phyloP scores from a whole-genome alignment of 495 filamentous ascomycete genomes.

The Astrothelium macrocarpum region DNA sequence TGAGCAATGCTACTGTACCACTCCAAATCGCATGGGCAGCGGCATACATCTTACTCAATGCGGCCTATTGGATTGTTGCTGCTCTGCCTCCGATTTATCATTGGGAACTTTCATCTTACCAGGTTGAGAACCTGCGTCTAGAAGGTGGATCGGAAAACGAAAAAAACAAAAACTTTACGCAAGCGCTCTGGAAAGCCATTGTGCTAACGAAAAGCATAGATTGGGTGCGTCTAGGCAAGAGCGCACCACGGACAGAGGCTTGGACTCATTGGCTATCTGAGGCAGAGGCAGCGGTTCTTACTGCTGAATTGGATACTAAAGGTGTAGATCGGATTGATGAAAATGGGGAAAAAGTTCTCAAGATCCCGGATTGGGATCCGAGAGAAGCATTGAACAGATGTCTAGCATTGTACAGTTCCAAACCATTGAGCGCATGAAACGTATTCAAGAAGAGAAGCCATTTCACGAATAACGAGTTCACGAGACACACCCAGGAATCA shows the following conservation, averaged over 20 bases:
- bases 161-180: constrained; percentile 30
- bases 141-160: constrained; percentile 22
- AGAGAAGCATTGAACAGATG: neutral
- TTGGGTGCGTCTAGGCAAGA: constrained; percentile 29
- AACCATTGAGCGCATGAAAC: neutral
- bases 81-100: constrained; percentile 33
- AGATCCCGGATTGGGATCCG: neutral
- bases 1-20: constrained; percentile 34
- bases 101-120: constrained; percentile 36
- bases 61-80: constrained; percentile 38
- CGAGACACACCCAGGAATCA: neutral
- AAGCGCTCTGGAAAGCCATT: constrained; percentile 39
- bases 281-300: constrained; percentile 14
- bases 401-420: neutral
- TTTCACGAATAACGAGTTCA: neutral
- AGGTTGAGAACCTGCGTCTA: constrained; percentile 25
- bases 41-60: constrained; percentile 38
- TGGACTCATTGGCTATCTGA: constrained; percentile 35
- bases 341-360: neutral
- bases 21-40: constrained; percentile 37
- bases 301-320: neutral
- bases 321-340: neutral
- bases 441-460: neutral
- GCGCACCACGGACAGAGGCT: constrained; percentile 31
- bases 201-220: constrained; percentile 30